A percentile compares a stretch with the other conserved stretches of the same genome.
Evolutionary conservation across 2,329 filamentous ascomycete genomes (phyloP).

Genomic region (Paraphaeosphaeria minitans): DNA sequence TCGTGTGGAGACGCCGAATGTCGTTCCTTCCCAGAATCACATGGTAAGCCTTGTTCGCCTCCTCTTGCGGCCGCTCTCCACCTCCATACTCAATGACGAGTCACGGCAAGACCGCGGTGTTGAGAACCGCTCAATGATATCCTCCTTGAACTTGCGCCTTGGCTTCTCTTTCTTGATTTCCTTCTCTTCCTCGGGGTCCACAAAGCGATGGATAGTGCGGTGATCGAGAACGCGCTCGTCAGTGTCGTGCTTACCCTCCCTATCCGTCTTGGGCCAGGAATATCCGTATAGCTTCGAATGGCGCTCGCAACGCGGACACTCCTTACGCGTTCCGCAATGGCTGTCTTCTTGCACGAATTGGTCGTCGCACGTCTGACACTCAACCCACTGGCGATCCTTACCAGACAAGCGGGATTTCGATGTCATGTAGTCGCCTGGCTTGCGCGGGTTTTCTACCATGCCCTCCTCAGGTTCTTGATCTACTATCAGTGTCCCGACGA

Average conservation of each 20-base stretch:
- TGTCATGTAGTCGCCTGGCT: slow-evolving; percentile 70
- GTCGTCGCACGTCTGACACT: slow-evolving; percentile 81
- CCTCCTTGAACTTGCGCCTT: slow-evolving; percentile 30
- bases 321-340: slow-evolving; percentile 76
- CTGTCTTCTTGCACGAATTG: slow-evolving; percentile 89
- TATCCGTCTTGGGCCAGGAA: slow-evolving; percentile 94
- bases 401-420: slow-evolving; percentile 77
- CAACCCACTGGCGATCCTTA: slow-evolving; percentile 80
- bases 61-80: slow-evolving; percentile 30
- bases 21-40: slow-evolving; percentile 18
- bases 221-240: slow-evolving; percentile 77
- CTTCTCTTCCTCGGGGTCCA: slow-evolving; percentile 69
- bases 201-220: slow-evolving; percentile 82
- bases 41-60: slow-evolving; percentile 37
- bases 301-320: slow-evolving; percentile 90
- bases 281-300: slow-evolving; percentile 96
- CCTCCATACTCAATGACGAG: slow-evolving; percentile 24
- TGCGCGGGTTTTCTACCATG: slow-evolving; percentile 37
- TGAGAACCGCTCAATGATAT: slow-evolving; percentile 31
- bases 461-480: slow-evolving; percentile 26
- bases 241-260: slow-evolving; percentile 73
- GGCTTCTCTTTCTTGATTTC: slow-evolving; percentile 37
- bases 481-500: slow-evolving; percentile 37
- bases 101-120: slow-evolving; percentile 34
- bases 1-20: background rate